Evolutionary conservation across 257 asterid species (phyloP).

Genomic region (Orobanche coerulescens): DNA sequence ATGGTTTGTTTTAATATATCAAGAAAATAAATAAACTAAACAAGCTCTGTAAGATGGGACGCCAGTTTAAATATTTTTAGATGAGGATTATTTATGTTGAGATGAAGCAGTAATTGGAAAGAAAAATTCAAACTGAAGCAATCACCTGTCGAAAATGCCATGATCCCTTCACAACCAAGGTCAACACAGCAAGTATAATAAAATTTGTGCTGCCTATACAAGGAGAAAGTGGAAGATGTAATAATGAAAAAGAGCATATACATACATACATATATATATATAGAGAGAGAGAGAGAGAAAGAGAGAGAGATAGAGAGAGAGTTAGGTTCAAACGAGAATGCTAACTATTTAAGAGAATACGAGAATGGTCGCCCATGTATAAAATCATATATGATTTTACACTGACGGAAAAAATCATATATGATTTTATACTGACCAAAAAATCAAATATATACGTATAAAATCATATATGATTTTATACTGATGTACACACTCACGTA

Average conservation of each 20-base stretch:
- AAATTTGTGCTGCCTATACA: slow-evolving; percentile 85
- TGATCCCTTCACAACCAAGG: slow-evolving; percentile 76
- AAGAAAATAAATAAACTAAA: neutral
- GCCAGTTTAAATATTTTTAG: neutral
- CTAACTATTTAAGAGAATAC: too few species aligned
- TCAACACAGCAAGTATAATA: slow-evolving; percentile 67
- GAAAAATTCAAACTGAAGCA: slow-evolving; percentile 16
- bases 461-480: too few species aligned
- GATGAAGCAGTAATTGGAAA: slow-evolving; percentile 5
- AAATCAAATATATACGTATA: too few species aligned
- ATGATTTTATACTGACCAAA: too few species aligned
- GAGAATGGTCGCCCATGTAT: too few species aligned
- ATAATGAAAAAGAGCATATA: neutral
- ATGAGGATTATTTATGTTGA: neutral
- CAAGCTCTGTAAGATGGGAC: neutral
- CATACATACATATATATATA: too few species aligned
- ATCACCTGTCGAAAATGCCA: slow-evolving; percentile 91
- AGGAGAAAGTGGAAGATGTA: neutral
- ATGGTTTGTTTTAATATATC: neutral
- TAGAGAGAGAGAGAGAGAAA: too few species aligned
- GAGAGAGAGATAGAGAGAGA: too few species aligned
- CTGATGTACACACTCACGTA: too few species aligned
- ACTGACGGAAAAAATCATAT: too few species aligned
- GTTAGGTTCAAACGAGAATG: too few species aligned
- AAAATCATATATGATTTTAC: too few species aligned